These are phyloP conservation scores for Sanghuangporus baumii DNA, from an alignment of 1,284 basidiomycete species.

Conservation along the genomic window DNA sequence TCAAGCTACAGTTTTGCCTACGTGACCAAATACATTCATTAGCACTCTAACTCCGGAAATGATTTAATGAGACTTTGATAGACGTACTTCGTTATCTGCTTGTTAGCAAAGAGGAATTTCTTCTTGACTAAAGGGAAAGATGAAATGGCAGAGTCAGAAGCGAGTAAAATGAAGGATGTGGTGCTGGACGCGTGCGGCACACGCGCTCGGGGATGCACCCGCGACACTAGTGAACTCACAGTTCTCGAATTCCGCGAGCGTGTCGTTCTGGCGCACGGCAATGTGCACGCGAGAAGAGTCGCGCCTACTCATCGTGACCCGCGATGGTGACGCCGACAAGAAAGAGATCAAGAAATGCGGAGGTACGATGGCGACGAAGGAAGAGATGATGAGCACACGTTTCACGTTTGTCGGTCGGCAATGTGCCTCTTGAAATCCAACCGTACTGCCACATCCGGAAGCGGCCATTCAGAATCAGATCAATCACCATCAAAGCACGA, in stretches of 20 bases:
- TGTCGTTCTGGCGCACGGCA: constrained; percentile 65
- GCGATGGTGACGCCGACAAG: not conserved
- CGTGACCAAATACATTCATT: constrained; percentile 2
- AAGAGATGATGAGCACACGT: not conserved
- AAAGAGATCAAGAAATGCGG: not conserved
- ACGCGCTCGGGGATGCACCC: not conserved
- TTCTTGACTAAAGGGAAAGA: constrained; percentile 64
- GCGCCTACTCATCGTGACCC: constrained; percentile 63
- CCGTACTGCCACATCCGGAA: constrained; percentile 2
- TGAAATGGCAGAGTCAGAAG: constrained; percentile 7
- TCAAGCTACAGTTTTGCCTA: constrained; percentile 78
- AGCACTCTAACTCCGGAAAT: not conserved
- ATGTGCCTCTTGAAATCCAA: not conserved
- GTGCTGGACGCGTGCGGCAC: constrained; percentile 16
- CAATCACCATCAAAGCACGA: not conserved
- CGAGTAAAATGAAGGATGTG: constrained; percentile 9
- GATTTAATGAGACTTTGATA: not conserved
- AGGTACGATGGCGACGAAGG: not conserved
- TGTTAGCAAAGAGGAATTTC: constrained; percentile 83
- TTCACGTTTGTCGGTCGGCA: not conserved
- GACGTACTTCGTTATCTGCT: constrained; percentile 80
- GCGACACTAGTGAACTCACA: constrained; percentile 43
- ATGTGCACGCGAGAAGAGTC: constrained; percentile 64
- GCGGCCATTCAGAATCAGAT: not conserved
- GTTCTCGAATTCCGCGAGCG: constrained; percentile 74